These are phyloP conservation scores for Aegilops sharonensis DNA, from an alignment of 176 grass and related monocot genomes.

Conservation along the genomic window DNA sequence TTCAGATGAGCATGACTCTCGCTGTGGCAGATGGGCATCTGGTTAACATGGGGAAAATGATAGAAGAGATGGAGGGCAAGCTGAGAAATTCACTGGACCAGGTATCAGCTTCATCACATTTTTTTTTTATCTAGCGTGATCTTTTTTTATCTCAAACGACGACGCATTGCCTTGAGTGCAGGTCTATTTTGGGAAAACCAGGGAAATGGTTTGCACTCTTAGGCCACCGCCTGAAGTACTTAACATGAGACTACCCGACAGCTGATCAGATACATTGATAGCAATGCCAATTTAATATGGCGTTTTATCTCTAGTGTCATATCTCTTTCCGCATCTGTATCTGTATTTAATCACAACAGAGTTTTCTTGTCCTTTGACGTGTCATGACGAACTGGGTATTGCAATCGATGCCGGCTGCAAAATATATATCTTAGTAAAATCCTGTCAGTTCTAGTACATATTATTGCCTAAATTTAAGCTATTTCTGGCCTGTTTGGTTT, in stretches of 20 bases:
- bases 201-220: constrained; percentile 89
- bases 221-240: constrained; percentile 75
- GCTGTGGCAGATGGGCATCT: constrained; percentile 87
- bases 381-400: background rate
- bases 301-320: constrained; percentile 1
- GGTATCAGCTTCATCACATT: constrained; percentile 35
- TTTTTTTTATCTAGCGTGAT: background rate
- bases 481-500: too few species aligned
- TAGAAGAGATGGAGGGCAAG: constrained; percentile 99
- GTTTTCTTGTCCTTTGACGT: background rate
- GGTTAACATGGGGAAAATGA: constrained; percentile 99
- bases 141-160: background rate
- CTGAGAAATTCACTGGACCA: constrained; percentile 94
- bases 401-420: too few species aligned
- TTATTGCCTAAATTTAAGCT: too few species aligned
- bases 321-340: constrained; percentile 12
- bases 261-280: constrained; percentile 45
- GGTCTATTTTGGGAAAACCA: constrained; percentile 99
- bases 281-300: constrained; percentile 26
- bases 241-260: constrained; percentile 65
- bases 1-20: constrained; percentile 82
- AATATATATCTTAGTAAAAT: too few species aligned
- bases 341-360: constrained; percentile 19
- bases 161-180: constrained; percentile 20
- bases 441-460: too few species aligned